Evolutionary conservation across 345 rosid species (phyloP).

Genomic region (Sonneratia caseolaris): DNA sequence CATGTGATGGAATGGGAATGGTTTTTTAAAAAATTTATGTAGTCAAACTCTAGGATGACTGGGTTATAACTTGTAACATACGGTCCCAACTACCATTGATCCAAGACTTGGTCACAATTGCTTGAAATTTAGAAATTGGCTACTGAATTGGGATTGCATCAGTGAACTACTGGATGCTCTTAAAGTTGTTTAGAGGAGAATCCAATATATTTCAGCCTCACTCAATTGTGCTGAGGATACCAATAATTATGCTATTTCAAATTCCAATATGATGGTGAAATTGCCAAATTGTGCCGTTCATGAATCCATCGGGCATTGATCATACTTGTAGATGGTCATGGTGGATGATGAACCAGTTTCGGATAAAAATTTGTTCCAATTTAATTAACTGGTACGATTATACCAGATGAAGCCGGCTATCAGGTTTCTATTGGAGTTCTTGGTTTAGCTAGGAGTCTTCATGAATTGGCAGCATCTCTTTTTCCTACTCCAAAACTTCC

Average conservation of each 20-base stretch:
- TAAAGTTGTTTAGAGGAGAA: constrained; percentile 55
- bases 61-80: too few species aligned
- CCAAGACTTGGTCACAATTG: constrained; percentile 28
- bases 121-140: constrained; percentile 65
- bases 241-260: constrained; percentile 20
- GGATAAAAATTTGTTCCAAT: neutral
- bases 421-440: too few species aligned
- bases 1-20: neutral
- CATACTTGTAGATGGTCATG: constrained; percentile 19
- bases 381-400: too few species aligned
- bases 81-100: too few species aligned
- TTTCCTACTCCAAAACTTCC: neutral
- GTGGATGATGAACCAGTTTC: constrained; percentile 20
- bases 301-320: constrained; percentile 18
- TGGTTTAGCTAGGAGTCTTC: neutral
- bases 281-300: constrained; percentile 15
- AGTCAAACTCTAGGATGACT: too few species aligned
- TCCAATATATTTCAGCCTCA: constrained; percentile 21
- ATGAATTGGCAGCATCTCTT: neutral
- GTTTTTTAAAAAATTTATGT: too few species aligned
- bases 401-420: too few species aligned
- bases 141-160: constrained; percentile 68
- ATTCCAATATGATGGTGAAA: constrained; percentile 21
- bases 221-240: constrained; percentile 12
- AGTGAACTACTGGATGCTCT: constrained; percentile 78